Evolutionary conservation across 129 eudicot species (phyloP).

Genomic region (Calendula officinalis): DNA sequence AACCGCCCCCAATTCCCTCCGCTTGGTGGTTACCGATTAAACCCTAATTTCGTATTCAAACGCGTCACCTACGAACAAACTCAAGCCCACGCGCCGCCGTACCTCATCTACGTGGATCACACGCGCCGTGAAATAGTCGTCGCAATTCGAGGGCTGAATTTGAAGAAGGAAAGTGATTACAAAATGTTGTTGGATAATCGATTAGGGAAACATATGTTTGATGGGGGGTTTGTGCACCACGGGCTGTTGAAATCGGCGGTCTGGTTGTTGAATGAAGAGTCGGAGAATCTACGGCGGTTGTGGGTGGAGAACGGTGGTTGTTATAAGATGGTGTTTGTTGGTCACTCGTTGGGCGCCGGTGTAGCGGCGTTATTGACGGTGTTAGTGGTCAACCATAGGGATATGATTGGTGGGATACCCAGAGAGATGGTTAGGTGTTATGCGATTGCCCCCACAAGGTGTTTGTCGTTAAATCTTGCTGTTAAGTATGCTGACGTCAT

Average conservation of each 20-base stretch:
- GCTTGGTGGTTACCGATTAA: slow-evolving; percentile 54
- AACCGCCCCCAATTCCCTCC: slow-evolving; percentile 49
- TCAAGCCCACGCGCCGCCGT: slow-evolving; percentile 66
- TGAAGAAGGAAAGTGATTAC: slow-evolving; percentile 69
- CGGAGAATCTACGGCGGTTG: slow-evolving; percentile 44
- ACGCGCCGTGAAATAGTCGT: slow-evolving; percentile 57
- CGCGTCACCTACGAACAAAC: slow-evolving; percentile 72
- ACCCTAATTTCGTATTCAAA: slow-evolving; percentile 70
- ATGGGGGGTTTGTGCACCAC: slow-evolving; percentile 85
- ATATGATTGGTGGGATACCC: slow-evolving; percentile 54
- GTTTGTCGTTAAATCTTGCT: slow-evolving; percentile 77
- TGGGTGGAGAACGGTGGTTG: slow-evolving; percentile 62
- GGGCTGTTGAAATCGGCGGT: slow-evolving; percentile 72
- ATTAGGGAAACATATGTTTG: slow-evolving; percentile 62
- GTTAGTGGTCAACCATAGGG: slow-evolving; percentile 58
- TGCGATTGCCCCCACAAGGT: slow-evolving; percentile 69
- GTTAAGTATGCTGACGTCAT: slow-evolving; percentile 86
- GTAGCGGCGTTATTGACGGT: slow-evolving; percentile 67
- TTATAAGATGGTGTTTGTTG: slow-evolving; percentile 66
- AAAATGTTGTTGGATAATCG: slow-evolving; percentile 60
- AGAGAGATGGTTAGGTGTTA: slow-evolving; percentile 58
- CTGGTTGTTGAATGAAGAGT: slow-evolving; percentile 61
- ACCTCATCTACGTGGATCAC: slow-evolving; percentile 68
- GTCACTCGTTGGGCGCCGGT: slow-evolving; percentile 81
- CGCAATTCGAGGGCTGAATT: slow-evolving; percentile 76